Percentiles rank a stretch among this genome's conserved stretches.
These are phyloP conservation scores for Arabidopsis arenosa DNA, from an alignment of 345 rosid species.

Conservation along the genomic window DNA sequence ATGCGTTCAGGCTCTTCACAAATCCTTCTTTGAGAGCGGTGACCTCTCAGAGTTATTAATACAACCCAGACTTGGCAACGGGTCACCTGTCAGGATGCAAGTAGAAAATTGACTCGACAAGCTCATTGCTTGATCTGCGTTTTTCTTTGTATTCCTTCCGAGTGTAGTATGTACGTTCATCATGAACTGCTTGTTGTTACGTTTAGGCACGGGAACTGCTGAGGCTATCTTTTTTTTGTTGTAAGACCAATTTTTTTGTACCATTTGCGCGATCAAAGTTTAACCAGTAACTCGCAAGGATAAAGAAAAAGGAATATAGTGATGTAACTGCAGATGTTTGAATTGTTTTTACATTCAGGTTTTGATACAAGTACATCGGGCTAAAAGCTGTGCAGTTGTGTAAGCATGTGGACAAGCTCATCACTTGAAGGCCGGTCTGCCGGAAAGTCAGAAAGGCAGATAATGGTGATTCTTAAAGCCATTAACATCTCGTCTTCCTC, in stretches of 20 bases:
- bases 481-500: conserved; percentile 98
- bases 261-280: conserved; percentile 29
- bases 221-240: conserved; percentile 19
- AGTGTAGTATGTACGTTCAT: conserved; percentile 18
- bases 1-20: conserved; percentile 77
- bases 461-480: conserved; percentile 88
- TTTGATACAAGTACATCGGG: conserved; percentile 18
- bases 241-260: conserved; percentile 17
- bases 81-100: conserved; percentile 47
- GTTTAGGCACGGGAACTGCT: conserved; percentile 18
- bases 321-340: conserved; percentile 24
- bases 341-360: conserved; percentile 10
- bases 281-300: background rate
- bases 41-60: conserved; percentile 53
- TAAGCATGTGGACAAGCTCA: conserved; percentile 91
- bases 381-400: conserved; percentile 91
- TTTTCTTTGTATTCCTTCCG: conserved; percentile 28
- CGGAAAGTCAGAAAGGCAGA: conserved; percentile 85
- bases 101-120: conserved; percentile 36
- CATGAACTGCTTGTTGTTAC: conserved; percentile 20
- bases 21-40: conserved; percentile 66
- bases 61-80: conserved; percentile 45
- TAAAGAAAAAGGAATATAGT: conserved; percentile 9
- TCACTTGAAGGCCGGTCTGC: conserved; percentile 94
- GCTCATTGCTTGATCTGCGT: conserved; percentile 28